phyloP scores from a whole-genome alignment of 2,329 filamentous ascomycete species.

The Penicillium sp. region DNA sequence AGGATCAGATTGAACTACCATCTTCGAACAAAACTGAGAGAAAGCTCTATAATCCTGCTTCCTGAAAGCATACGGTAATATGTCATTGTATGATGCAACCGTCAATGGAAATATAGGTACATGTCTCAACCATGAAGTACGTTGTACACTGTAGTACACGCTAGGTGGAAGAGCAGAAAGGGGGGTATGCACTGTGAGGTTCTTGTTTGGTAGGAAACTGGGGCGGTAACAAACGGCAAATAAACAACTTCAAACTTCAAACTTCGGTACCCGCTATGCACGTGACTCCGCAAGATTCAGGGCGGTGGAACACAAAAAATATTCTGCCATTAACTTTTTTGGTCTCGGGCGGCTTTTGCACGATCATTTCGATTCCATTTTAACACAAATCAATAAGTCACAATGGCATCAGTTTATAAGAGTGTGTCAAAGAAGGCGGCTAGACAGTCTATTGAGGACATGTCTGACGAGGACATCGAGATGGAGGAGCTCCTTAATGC shows the following conservation, averaged over 20 bases:
- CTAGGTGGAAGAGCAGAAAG: neutral
- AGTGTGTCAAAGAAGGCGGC: constrained; percentile 60
- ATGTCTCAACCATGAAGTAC: neutral
- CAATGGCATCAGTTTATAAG: constrained; percentile 72
- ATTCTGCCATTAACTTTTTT: constrained; percentile 40
- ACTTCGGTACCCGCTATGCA: constrained; percentile 8
- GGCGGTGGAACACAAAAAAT: constrained; percentile 36
- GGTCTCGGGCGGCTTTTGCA: constrained; percentile 20
- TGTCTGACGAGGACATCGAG: constrained; percentile 45
- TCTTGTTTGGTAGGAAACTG: neutral
- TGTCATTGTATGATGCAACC: neutral
- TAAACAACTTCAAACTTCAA: neutral
- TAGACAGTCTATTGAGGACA: constrained; percentile 47
- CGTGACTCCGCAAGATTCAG: constrained; percentile 19
- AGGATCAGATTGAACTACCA: neutral
- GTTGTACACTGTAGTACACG: neutral
- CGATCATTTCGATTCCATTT: constrained; percentile 11
- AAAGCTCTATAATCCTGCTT: too few relatives aligned
- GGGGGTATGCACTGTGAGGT: neutral
- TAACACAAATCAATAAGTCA: constrained; percentile 21
- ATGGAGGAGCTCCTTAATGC: constrained; percentile 37
- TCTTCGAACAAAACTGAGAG: too few relatives aligned
- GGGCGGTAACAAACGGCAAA: neutral
- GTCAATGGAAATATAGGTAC: too few relatives aligned
- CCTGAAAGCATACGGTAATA: too few relatives aligned